Percentiles rank a stretch among this genome's conserved stretches.
phyloP scores from a whole-genome alignment of 2,329 filamentous ascomycete species.

The Pseudophaeomoniella oleicola region DNA sequence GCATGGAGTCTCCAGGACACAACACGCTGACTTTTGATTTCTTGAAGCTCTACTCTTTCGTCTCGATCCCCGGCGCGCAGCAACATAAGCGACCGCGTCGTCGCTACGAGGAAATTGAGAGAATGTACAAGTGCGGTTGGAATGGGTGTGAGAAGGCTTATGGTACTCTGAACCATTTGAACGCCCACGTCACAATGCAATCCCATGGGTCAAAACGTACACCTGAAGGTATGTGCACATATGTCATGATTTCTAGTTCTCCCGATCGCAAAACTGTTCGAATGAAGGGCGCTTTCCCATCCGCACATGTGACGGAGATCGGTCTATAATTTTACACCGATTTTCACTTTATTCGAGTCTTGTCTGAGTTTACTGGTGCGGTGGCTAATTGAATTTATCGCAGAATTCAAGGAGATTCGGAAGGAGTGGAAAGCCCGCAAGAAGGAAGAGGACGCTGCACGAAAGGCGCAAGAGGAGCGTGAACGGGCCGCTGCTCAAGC shows the following conservation, averaged over 20 bases:
- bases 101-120: conserved; percentile 94
- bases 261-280: no score
- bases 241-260: no score
- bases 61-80: conserved; percentile 84
- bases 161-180: conserved; percentile 90
- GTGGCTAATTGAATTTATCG: no score
- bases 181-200: conserved; percentile 98
- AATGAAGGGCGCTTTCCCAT: no score
- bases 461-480: conserved; percentile 81
- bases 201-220: conserved; percentile 89
- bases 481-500: conserved; percentile 52
- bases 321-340: conserved; percentile 12
- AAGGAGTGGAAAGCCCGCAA: conserved; percentile 99
- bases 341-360: no score
- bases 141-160: conserved; percentile 98
- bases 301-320: no score
- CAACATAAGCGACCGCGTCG: conserved; percentile 91
- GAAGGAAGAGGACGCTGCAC: conserved; percentile 89
- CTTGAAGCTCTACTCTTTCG: conserved; percentile 84
- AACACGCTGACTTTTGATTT: conserved; percentile 3
- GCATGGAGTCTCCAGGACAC: conserved; percentile 8
- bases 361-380: no score
- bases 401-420: conserved; percentile 97
- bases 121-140: conserved; percentile 99
- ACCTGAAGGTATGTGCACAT: conserved; percentile 66